A percentile compares a stretch with the other conserved stretches of the same genome.
Evolutionary conservation across 164 flowering plant species (phyloP).

Genomic region (Pachysandra terminalis): DNA sequence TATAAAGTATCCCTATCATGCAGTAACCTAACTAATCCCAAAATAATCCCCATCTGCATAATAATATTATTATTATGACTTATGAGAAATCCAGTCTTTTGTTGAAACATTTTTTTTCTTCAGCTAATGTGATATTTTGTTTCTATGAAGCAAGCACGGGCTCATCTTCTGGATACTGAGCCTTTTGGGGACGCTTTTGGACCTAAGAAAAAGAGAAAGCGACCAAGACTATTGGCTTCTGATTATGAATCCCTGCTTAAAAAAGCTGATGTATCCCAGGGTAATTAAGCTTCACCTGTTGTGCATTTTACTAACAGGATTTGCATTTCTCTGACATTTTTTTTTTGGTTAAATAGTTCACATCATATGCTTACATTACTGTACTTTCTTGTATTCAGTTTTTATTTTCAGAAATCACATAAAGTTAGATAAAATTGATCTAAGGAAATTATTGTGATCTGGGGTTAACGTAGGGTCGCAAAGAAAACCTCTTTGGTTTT

Average conservation of each 20-base stretch:
- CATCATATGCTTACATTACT: background rate
- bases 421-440: too few relatives aligned
- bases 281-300: conserved; percentile 33
- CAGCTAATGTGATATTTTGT: background rate
- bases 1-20: too few relatives aligned
- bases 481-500: background rate
- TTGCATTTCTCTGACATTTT: background rate
- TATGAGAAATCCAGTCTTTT: background rate
- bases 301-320: background rate
- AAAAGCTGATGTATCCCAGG: conserved; percentile 82
- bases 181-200: conserved; percentile 92
- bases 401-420: too few relatives aligned
- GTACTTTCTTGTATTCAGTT: background rate
- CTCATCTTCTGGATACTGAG: conserved; percentile 83
- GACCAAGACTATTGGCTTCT: conserved; percentile 74
- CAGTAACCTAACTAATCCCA: too few relatives aligned
- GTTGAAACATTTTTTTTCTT: conserved; percentile 3
- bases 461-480: background rate
- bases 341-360: background rate
- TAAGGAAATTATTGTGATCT: background rate
- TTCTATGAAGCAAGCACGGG: conserved; percentile 69
- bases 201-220: conserved; percentile 86
- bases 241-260: conserved; percentile 81
- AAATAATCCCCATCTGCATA: too few relatives aligned
- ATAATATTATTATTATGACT: too few relatives aligned